Conservation (phyloP, 2,329 filamentous ascomycete genomes). For the Cercospora zeae-maydis region DNA sequence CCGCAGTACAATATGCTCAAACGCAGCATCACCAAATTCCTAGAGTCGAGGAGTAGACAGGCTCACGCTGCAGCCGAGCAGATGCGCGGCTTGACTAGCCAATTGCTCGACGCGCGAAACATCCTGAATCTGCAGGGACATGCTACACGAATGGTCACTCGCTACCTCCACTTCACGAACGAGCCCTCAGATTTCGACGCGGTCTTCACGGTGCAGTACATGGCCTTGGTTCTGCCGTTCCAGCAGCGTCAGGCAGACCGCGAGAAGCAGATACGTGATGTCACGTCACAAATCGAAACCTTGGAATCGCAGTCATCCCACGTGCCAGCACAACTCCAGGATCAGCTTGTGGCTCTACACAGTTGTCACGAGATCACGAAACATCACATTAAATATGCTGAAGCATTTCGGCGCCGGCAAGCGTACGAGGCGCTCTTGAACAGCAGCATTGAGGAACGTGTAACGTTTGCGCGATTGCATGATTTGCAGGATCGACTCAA, state of each 20-base stretch:
- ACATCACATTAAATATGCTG: neutral
- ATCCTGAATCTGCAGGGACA: conserved; percentile 7
- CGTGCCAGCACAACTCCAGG: neutral
- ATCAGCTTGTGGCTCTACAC: neutral
- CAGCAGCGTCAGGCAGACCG: neutral
- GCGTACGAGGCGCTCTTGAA: conserved; percentile 9
- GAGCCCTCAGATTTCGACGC: conserved; percentile 3
- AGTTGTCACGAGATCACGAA: neutral
- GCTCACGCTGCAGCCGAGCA: conserved; percentile 10
- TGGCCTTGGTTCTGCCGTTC: conserved; percentile 5
- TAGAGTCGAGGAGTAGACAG: conserved; percentile 10
- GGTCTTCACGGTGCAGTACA: conserved; percentile 4
- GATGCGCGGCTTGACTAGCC: neutral
- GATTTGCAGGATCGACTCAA: neutral
- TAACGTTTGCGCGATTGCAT: neutral
- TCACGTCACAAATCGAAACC: neutral
- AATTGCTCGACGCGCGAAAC: conserved; percentile 1
- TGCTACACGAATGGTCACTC: conserved; percentile 17
- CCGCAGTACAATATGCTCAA: conserved; percentile 13
- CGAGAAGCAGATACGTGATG: neutral
- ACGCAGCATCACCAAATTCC: conserved; percentile 15
- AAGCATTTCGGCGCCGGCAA: neutral
- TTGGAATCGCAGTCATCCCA: neutral
- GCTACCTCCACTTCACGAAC: conserved; percentile 16
- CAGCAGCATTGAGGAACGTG: conserved; percentile 3